Conservation (phyloP, 164 flowering plant species). For the Cinnamomum micranthum region DNA sequence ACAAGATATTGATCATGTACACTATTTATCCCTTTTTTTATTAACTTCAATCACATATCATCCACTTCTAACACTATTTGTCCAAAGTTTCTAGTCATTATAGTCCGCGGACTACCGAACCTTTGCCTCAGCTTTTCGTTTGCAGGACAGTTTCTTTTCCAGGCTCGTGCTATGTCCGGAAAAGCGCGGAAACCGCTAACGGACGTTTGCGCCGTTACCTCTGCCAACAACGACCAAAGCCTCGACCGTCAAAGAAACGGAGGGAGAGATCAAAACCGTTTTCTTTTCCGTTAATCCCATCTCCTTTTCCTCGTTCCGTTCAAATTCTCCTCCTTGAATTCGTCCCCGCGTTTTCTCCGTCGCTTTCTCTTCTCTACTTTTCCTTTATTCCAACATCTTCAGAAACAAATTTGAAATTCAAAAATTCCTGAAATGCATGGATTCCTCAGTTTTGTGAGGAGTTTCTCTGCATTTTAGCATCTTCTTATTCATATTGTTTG, state of each 20-base stretch:
- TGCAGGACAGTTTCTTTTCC: background rate
- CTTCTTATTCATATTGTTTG: too few relatives aligned
- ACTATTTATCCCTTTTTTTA: too few relatives aligned
- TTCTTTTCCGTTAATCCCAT: background rate
- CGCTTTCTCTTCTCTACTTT: background rate
- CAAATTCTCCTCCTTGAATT: background rate
- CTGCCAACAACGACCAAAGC: too few relatives aligned
- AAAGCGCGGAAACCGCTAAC: background rate
- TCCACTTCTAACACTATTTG: too few relatives aligned
- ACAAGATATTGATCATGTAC: too few relatives aligned
- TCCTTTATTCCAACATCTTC: background rate
- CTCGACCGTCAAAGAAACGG: background rate
- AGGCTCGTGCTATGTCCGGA: background rate
- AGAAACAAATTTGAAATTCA: too few relatives aligned
- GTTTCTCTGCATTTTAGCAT: background rate
- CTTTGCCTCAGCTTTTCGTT: background rate
- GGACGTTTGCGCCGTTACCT: too few relatives aligned
- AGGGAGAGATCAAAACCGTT: background rate
- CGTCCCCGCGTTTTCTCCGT: too few relatives aligned
- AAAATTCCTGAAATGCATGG: background rate
- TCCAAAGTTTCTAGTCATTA: too few relatives aligned
- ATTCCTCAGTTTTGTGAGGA: background rate
- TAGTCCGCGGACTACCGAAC: background rate
- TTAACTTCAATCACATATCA: too few relatives aligned
- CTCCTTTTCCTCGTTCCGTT: background rate